These are phyloP conservation scores for Chlamydomonas incerta DNA, from an alignment of 139 green algal species.

Conservation along the genomic window DNA sequence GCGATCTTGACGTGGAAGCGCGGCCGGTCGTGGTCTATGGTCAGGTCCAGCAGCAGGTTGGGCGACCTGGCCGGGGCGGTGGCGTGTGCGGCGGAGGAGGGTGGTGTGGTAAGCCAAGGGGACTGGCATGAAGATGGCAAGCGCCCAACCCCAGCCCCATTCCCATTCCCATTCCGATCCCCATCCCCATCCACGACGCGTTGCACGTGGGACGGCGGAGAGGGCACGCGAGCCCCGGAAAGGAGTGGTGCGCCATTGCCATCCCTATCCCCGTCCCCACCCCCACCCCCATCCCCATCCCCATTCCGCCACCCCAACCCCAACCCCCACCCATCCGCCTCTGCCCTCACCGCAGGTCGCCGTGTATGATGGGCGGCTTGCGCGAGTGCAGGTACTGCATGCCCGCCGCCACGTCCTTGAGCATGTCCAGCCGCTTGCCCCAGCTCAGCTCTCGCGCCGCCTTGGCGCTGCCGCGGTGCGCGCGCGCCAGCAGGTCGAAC, in stretches of 20 bases:
- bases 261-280: too few species aligned
- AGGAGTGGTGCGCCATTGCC: too few species aligned
- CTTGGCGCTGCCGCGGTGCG: slow-evolving; percentile 19
- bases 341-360: slow-evolving; percentile 78
- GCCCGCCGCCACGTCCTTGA: slow-evolving; percentile 66
- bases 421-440: slow-evolving; percentile 67
- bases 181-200: too few species aligned
- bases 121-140: too few species aligned
- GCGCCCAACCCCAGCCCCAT: too few species aligned
- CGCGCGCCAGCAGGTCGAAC: slow-evolving; percentile 63
- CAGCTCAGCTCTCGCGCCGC: slow-evolving; percentile 50
- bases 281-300: too few species aligned
- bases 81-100: not conserved
- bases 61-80: slow-evolving; percentile 38
- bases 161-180: too few species aligned
- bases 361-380: slow-evolving; percentile 83
- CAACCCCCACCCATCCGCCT: too few species aligned
- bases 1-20: slow-evolving; percentile 71
- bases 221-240: too few species aligned
- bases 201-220: too few species aligned
- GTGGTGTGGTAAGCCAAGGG: too few species aligned
- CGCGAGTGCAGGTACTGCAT: slow-evolving; percentile 91
- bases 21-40: slow-evolving; percentile 60
- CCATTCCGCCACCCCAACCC: too few species aligned
- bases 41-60: slow-evolving; percentile 73